Base-by-base conservation (phyloP, 345 rosid species). In the Cochlearia excelsa region DNA sequence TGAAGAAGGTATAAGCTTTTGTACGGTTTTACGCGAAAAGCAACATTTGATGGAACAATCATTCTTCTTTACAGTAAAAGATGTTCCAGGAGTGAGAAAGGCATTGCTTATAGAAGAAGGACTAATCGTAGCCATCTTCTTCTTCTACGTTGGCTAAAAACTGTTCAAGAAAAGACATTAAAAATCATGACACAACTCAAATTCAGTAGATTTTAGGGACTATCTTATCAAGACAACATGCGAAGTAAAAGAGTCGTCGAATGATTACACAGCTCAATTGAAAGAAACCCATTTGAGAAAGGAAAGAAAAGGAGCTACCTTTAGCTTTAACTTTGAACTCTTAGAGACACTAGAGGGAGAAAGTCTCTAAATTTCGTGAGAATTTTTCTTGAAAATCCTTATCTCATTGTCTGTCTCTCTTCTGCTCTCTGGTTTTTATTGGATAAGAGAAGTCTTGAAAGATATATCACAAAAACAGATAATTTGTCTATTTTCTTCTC, bases 101-200 rank as follows among this genome's bases (percentile, higher is more conserved):
- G 82, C 37, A 58, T 72, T 84, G 82, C 71, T 78, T 6, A 76
- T 62, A 33, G 93, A 83, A 67, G 84, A 79, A 35, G 81, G 92
- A 48, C 79, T 72, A 9, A 76, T 67, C 3, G 86, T 81, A 43
- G 77, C 82, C 98, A 92, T 90, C 47, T 65, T 30, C 43, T 16
- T 16, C 23, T 16, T 16, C 23, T 16, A 46, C 1, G n/a, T 16
- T 68, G 9, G 51, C 72, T 51, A 29, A 7, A 37, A 44, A 57
- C 63, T 27, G 39, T 67, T 49, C 37, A 33, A 30, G 57, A 62
- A 53, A 45, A 46, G 0, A 16, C 23, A 16, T 16, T 16, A 16
- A 16, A 0, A 16, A 16, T 16, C 23, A 16, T 16, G 23, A 16
- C 23, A 16, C 23, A 16, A 16, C 23, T 16, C 23, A 16, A 16